phyloP scores from a whole-genome alignment of 371 early-diverging fungal species.

The Syncephalastrum contaminatum region DNA sequence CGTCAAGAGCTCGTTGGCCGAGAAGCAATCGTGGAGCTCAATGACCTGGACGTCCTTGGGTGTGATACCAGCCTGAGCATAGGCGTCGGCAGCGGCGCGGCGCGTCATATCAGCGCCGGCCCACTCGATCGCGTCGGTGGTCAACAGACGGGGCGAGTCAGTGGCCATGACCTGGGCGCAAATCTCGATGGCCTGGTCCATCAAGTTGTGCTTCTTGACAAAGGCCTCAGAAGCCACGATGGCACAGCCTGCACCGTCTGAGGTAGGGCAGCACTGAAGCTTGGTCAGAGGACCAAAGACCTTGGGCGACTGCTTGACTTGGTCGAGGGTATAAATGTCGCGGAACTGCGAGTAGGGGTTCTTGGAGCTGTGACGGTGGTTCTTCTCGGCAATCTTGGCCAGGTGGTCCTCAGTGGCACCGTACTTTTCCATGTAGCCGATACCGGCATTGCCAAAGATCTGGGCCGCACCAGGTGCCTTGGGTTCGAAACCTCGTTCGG shows the following conservation, averaged over 20 bases:
- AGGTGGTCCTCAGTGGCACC: constrained; percentile 61
- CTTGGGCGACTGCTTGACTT: constrained; percentile 62
- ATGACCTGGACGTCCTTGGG: constrained; percentile 68
- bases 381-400: constrained; percentile 79
- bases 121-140: constrained; percentile 62
- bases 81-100: constrained; percentile 62
- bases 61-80: constrained; percentile 58
- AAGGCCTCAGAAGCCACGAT: constrained; percentile 75
- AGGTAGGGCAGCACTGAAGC: constrained; percentile 81
- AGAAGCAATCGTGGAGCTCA: constrained; percentile 84
- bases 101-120: constrained; percentile 79
- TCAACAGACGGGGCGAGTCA: constrained; percentile 64
- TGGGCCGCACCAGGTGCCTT: constrained; percentile 72
- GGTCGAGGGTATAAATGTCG: constrained; percentile 67
- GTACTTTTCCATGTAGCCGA: constrained; percentile 69
- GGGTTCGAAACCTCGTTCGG: constrained; percentile 57
- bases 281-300: constrained; percentile 77
- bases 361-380: constrained; percentile 71
- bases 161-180: constrained; percentile 74
- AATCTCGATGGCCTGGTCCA: constrained; percentile 72
- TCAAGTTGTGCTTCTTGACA: constrained; percentile 60
- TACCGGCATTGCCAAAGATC: constrained; percentile 79
- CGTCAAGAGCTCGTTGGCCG: constrained; percentile 78
- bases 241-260: constrained; percentile 74
- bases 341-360: constrained; percentile 84